Base-by-base conservation (phyloP, 176 grass and related monocot genomes). In the Cocos nucifera region DNA sequence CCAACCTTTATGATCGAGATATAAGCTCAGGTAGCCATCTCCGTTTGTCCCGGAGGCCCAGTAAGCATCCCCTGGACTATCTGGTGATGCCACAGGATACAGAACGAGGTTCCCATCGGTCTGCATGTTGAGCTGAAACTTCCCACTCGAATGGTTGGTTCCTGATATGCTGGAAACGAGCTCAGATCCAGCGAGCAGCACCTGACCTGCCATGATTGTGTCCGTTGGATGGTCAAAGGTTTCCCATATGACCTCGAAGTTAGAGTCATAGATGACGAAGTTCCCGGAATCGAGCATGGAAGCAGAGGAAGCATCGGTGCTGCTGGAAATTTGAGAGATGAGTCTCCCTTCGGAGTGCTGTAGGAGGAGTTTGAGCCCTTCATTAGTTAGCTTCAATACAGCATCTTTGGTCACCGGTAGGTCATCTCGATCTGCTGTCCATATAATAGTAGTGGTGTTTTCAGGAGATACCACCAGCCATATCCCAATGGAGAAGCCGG, bases 341-440 rank as follows among this genome's bases (percentile, higher is more conserved):
- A 22, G 19, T 32, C 71, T 75, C 39, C 17, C 50, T 65, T 61
- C 64, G 7, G 60, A n/a, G n/a, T 76, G 50, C 32, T 30, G 62
- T 76, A 76, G 75, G 25, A 71, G 30, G 52, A 84, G 72, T 22
- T 17, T 3, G 32, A 44, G 35, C 2, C 71, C 82, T 15, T 73
- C 70, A 20, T 15, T 59, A 3, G 53, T 74, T 44, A 83, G 56
- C 1, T 19, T 35, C 53, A 83, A n/a, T 6, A 44, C 69, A 44
- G 64, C 70, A 22, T 50, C 70, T 30, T 70, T 64, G 73, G 74
- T 25, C 0, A 14, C 35, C 6, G 75, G 55, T 49, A 59, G 60
- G n/a, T 74, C 75, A 51, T 83, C 75, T 32, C 75, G 60, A 49
- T 74, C 56, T 59, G 70, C 59, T 35, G 70, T 83, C 70, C 81